Conservation (phyloP, 2,329 filamentous ascomycete species). For the Davidsoniella eucalypti region DNA sequence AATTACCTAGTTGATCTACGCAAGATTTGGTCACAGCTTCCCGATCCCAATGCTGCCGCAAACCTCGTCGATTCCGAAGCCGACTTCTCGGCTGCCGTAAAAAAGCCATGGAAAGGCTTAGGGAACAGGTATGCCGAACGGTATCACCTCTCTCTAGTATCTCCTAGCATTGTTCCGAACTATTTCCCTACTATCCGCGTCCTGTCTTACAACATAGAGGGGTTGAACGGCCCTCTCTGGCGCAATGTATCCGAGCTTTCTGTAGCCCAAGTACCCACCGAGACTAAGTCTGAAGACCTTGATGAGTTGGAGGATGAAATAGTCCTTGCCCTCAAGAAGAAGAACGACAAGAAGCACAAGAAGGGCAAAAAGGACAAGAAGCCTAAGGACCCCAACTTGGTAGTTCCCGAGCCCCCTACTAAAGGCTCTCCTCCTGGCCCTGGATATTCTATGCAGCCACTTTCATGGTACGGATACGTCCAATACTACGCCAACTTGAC, state of each 20-base stretch:
- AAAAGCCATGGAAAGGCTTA: conserved; percentile 41
- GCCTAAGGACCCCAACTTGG: conserved; percentile 41
- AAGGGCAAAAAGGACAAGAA: conserved; percentile 28
- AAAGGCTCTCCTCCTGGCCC: conserved; percentile 63
- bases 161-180: conserved; percentile 80
- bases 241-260: conserved; percentile 6
- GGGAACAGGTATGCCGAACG: conserved; percentile 72
- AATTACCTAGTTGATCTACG: conserved; percentile 70
- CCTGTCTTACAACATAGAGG: conserved; percentile 83
- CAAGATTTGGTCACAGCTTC: conserved; percentile 60
- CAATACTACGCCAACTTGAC: conserved; percentile 96
- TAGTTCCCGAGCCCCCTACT: conserved; percentile 55
- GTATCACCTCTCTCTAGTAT: conserved; percentile 65
- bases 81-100: conserved; percentile 23
- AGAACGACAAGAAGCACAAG: conserved; percentile 26
- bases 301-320: conserved; percentile 13
- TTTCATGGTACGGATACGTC: conserved; percentile 64
- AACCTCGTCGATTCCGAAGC: conserved; percentile 11
- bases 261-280: conserved; percentile 12
- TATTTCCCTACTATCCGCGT: conserved; percentile 82
- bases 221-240: conserved; percentile 43
- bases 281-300: conserved; percentile 19
- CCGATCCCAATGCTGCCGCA: conserved; percentile 27
- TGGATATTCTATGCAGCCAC: conserved; percentile 70
- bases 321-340: conserved; percentile 18